Base-by-base conservation (phyloP, 495 filamentous ascomycete genomes). In the Aspergillus steynii region DNA sequence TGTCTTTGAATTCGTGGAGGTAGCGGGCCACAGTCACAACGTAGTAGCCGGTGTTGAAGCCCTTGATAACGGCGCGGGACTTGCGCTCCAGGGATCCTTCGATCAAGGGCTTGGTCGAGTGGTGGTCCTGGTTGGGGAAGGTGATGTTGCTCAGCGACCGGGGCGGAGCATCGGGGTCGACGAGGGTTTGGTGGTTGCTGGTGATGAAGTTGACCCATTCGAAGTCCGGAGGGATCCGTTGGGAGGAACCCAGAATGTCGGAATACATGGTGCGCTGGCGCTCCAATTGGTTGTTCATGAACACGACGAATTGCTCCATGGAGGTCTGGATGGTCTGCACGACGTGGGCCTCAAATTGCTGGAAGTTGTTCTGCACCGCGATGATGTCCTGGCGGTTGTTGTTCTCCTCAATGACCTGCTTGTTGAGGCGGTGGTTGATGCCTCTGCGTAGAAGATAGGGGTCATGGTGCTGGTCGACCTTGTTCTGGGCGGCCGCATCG, bases 1-100 rank as follows among this genome's bases (percentile, higher is more conserved):
- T 88, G 68, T 94, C 91, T 73, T 96, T 96, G 82, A 96, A 98
- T 69, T 98, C 95, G 75, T 98, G 95, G 51, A 99, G 79, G 75
- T 88, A 99, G 62, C 89, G 88, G 26, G 87, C 82, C 0, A 89
- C 88, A 3, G 92, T 97, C 29, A 98, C 86, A 52, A 94, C 93
- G 68, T 96, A 99, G 80, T 93, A 96, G 60, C 81, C 83, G 1
- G 90, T 85, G 59, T 83, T 87, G 74, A 90, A 96, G 60, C 88
- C 88, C 66, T 84, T 84, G 76, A 92, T 85, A 61, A 92, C 83
- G 62, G 91, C 90, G 49, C 89, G 88, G 46, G 85, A 88, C 76
- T 96, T 97, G 56, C 92, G 88, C 75, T 96, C 91, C 42, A 99
- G 82, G 5, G 82, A 85, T 31, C 95, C 95, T 67, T 96, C 90